Evolutionary conservation across 495 filamentous ascomycete species (phyloP), one percentile per base, ranked within the genome.

Genomic region (Hypoxylon trugodes): DNA sequence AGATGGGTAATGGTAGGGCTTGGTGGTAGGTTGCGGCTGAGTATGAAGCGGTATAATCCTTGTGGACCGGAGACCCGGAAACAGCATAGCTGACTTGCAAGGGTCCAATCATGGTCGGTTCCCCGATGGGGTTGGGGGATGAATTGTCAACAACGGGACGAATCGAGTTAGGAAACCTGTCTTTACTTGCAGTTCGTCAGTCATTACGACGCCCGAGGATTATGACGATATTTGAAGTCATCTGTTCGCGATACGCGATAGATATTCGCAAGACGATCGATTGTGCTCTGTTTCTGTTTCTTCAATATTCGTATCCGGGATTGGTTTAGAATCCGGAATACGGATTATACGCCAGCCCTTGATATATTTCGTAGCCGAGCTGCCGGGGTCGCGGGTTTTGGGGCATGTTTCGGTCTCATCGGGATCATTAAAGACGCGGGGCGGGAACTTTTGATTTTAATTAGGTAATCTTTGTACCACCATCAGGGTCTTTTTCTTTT

Each of bases 1-100:
- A 30, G 13, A 35, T 21, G 51, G 38, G 45, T 4, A 36, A 57
- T 35, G 48, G 47, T 66, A 66, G 56, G 57, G 63, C 57, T 57
- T 48, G 33, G 26, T 43, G 22, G 43, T 43, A 52, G 36, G 49
- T 60, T 66, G 63, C 63, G 63, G 63, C 63, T 66, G 63, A 66
- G 51, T 56, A 19, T 43, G 43, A 30, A 30, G 45, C 41, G 48
- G 16, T 5, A 45, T 10, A 36, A 53, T 35, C 55, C 49, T 60
- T 32, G n/a, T n/a, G 48, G 59, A 50, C 32, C 43, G 28, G 60
- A 57, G 19, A 12, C 43, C 38, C 36, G 59, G 59, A 55, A 36
- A 19, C 19, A 37, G 52, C 35, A 37, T 63, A 57, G 50, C 35
- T 62, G 36, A 49, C 35, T 15, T 12, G 37, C 7, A 24, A 32